Evolutionary conservation across 768 basidiomycete genomes (phyloP), one percentile per base, ranked within the genome.

Genomic region (Gymnopilus dilepis): DNA sequence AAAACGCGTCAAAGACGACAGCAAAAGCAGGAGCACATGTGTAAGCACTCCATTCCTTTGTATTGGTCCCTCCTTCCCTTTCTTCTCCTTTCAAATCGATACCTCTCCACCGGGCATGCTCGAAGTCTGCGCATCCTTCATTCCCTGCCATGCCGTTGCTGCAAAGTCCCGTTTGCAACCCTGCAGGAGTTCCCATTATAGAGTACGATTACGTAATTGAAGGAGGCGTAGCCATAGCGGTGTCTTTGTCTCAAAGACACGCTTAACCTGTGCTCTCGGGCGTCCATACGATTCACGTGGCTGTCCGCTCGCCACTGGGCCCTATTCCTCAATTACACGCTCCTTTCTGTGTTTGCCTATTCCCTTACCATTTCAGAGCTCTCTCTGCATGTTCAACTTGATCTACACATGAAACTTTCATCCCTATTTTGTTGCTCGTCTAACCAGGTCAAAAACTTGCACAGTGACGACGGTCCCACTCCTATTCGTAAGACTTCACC

Each of bases 381-480:
- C 34, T 37, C 15, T 65, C 73, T 77, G 77, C 68, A 76, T 50
- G 47, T 50, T 50, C 47, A 50, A 28, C 45, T 48, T 77, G 72
- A 73, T 62, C 51, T 72, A 65, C 74, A 70, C 82, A 90, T 91
- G 89, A 81, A 72, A 74, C 76, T 88, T 72, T 82, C 79, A 67
- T 84, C 83, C 65, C 73, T 89, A 40, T 73, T 88, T 72, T 89
- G 88, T 74, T 90, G 86, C 71, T 79, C 79, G 74, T 84, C 87
- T 83, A 78, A 84, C 76, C 73, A 77, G 69, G 60, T 77, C 65
- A 77, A 79, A 72, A 74, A 77, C 74, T 69, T 76, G 67, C 76
- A 79, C 76, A 86, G 85, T 70, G 80, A 85, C 68, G 81, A 80
- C 62, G 78, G 78, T 64, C 71, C 72, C 26, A 67, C 66, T 17